Evolutionary conservation across 306 rosid genomes (phyloP), one percentile per base, ranked within the genome.

Genomic region (Albizia julibrissin): DNA sequence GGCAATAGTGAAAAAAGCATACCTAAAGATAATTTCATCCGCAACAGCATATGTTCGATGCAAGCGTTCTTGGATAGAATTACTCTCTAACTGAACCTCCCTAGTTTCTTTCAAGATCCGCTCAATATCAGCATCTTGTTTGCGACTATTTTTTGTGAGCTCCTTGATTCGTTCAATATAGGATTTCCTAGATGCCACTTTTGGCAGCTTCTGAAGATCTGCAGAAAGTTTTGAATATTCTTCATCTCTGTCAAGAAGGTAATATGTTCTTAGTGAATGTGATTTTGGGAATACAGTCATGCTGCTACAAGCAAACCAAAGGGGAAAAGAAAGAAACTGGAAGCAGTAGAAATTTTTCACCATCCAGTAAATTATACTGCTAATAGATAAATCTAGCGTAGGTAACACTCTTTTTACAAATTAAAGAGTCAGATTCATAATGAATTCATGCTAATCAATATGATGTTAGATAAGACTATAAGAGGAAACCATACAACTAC

Each of bases 41-140:
- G 90, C 94, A 33, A 95, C 89, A 50, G 97, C 91, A 74, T 92
- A 88, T 0, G 95, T 92, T 29, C 98, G 88, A 72, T 93, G 93
- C 76, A 95, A 95, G 79, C 98, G 87, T 76, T 95, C 99, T 72
- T 84, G 98, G 77, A 93, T 93, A 27, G 89, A 91, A 62, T 93
- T 95, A 86, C 94, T 93, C 85, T 93, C 97, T 67, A 95, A 75
- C 71, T 93, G 99, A 85, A 95, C 90, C 88, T 87, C 96, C 88
- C 99, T 85, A 18, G 97, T 95, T 81, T 93, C 93, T 83, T 89
- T 91, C 74, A 95, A 83, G 76, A 95, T 95, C 74, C 85, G 86
- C 74, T 91, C 93, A 39, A 95, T 87, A 84, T 91, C 99, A 54
- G 91, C 88, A 65, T 93, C 97, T 87, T 93, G 99, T 80, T 95